Evolutionary conservation across 805 yeast genomes (phyloP), one percentile per base, ranked within the genome.

Genomic region (Myxozyma monticola): DNA sequence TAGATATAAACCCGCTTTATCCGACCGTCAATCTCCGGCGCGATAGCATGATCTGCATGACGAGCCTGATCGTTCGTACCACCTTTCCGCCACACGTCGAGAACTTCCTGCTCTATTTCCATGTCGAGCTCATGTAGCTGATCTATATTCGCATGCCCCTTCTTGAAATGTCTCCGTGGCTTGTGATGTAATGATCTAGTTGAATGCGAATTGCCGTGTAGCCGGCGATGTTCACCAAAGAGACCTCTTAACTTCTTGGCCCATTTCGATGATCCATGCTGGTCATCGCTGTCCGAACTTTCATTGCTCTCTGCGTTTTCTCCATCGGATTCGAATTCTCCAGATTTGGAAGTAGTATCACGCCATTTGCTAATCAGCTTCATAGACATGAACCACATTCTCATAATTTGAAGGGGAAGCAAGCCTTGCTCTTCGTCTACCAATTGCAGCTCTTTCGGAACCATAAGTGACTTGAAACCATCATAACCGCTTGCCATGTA

Each of bases 401-500:
- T 38, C 17, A 57, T 45, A 47, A 57, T 56, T 40, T 57, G 61
- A 22, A 45, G 22, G 4, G 52, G 22, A 17, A 48, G 39, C 30
- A 57, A 17, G 4, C 61, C 61, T 26, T 51, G 49, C 49, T 57
- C 61, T 10, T 54, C 58, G 42, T 57, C 61, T 4, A 57, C 53
- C 4, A 57, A 4, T 36, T 38, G 49, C 10, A 49, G 52, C n/a
- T 56, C 59, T 15, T 21, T 15, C 15, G 53, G 45, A 6, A 45
- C 49, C 31, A 30, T 26, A 17, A 59, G 30, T 22, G 51, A 43
- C 20, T 41, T 35, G 44, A 48, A 59, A 7, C 62, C 62, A 34
- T 59, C 62, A 20, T 57, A 49, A 25, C 62, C 62, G 18, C 48
- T 25, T 14, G 54, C 44, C 53, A 56, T 59, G 34, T 59, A 59